Evolutionary conservation across 257 asterid species (phyloP).

Genomic region (Nicotiana benthamiana): DNA sequence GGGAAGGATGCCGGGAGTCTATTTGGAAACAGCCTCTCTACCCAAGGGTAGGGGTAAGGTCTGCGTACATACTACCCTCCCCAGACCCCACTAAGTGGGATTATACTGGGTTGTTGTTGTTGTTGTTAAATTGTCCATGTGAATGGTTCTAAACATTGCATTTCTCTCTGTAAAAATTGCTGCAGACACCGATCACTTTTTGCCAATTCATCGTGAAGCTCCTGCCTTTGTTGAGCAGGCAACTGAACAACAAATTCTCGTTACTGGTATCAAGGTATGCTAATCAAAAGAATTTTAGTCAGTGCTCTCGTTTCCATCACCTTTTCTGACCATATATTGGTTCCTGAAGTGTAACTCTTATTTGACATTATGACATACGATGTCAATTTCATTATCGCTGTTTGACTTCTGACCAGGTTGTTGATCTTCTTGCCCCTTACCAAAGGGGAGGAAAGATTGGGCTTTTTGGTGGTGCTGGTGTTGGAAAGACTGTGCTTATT

Average conservation of each 20-base stretch:
- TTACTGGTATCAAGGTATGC: constrained; percentile 91
- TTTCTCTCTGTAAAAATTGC: neutral
- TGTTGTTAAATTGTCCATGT: neutral
- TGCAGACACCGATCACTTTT: constrained; percentile 76
- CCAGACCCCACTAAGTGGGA: too few relatives aligned
- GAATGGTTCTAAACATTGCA: neutral
- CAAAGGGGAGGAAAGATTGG: constrained; percentile 99
- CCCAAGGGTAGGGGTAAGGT: too few relatives aligned
- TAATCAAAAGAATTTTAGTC: neutral
- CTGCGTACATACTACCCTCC: too few relatives aligned
- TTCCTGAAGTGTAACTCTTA: neutral
- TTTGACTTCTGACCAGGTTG: constrained; percentile 43
- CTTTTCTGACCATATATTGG: neutral
- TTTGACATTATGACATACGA: neutral
- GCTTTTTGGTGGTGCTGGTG: constrained; percentile 97
- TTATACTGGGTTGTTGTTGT: too few relatives aligned
- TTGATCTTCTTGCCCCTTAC: constrained; percentile 95
- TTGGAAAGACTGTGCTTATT: constrained; percentile 90
- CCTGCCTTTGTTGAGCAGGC: constrained; percentile 95
- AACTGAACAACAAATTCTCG: constrained; percentile 91
- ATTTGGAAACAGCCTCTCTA: too few relatives aligned
- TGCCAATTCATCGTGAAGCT: constrained; percentile 97
- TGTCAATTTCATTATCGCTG: neutral
- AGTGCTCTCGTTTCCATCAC: neutral
- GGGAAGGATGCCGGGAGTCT: too few relatives aligned